phyloP scores from a whole-genome alignment of 257 asterid genomes.

The Marsdenia floribunda region DNA sequence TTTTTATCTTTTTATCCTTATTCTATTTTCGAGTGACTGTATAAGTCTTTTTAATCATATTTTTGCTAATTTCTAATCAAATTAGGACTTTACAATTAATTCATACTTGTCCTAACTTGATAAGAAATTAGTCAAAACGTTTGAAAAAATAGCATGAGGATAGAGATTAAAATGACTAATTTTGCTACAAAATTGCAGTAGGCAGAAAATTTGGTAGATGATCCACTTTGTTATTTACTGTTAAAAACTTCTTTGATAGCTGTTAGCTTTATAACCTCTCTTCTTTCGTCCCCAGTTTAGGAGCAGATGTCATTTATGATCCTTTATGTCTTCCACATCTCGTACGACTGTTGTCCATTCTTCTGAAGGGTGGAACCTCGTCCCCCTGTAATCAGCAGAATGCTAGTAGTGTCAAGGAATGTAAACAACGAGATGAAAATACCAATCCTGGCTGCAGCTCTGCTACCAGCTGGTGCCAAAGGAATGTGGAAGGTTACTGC shows the following conservation, averaged over 20 bases:
- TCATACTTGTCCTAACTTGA: too few relatives aligned
- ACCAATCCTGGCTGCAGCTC: background rate
- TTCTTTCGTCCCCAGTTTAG: constrained; percentile 55
- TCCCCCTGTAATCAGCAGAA: background rate
- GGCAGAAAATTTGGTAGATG: background rate
- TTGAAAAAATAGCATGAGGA: too few relatives aligned
- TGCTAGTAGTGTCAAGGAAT: background rate
- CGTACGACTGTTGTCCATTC: constrained; percentile 52
- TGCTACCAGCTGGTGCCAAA: constrained; percentile 10
- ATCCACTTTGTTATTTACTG: background rate
- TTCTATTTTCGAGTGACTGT: background rate
- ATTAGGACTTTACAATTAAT: too few relatives aligned
- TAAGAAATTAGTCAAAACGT: background rate
- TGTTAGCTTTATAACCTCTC: background rate
- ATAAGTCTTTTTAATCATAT: too few relatives aligned
- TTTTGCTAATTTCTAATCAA: too few relatives aligned
- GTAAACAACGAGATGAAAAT: background rate
- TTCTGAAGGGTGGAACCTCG: constrained; percentile 32
- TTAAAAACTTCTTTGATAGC: background rate
- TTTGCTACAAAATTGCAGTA: background rate
- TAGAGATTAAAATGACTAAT: too few relatives aligned
- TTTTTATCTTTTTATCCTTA: background rate
- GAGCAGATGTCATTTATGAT: constrained; percentile 84
- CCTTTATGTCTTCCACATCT: constrained; percentile 84
- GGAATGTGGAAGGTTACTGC: constrained; percentile 16